These are phyloP conservation scores for Ascocoryne sarcoides DNA, from an alignment of 2,329 filamentous ascomycete species.

Conservation along the genomic window DNA sequence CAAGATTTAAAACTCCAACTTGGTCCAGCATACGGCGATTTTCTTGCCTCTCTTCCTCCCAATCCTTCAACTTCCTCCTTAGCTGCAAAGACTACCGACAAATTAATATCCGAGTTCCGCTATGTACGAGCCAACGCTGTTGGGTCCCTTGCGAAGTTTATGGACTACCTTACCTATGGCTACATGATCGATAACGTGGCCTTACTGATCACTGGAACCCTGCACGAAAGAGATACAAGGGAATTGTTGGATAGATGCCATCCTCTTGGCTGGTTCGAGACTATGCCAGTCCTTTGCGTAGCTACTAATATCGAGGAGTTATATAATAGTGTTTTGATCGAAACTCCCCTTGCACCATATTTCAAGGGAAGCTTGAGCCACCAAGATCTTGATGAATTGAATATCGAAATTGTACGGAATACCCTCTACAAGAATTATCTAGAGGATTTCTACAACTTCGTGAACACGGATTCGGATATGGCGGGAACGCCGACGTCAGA, in stretches of 20 bases:
- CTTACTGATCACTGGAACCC: slow-evolving; percentile 90
- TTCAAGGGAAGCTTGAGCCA: slow-evolving; percentile 96
- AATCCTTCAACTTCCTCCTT: slow-evolving; percentile 95
- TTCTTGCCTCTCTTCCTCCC: slow-evolving; percentile 84
- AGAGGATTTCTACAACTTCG: slow-evolving; percentile 92
- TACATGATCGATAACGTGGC: slow-evolving; percentile 99
- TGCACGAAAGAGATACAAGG: slow-evolving; percentile 93
- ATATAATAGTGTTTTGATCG: slow-evolving; percentile 95
- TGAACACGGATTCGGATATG: slow-evolving; percentile 83
- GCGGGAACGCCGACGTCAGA: slow-evolving; percentile 81
- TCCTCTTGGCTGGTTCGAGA: slow-evolving; percentile 97
- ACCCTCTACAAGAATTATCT: slow-evolving; percentile 99
- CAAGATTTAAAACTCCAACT: slow-evolving; percentile 96
- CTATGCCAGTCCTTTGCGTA: slow-evolving; percentile 94
- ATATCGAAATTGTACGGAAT: slow-evolving; percentile 98
- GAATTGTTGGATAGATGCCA: slow-evolving; percentile 95
- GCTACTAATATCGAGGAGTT: slow-evolving; percentile 98
- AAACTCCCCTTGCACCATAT: slow-evolving; percentile 90
- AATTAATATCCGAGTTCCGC: slow-evolving; percentile 93
- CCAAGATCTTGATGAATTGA: slow-evolving; percentile 94
- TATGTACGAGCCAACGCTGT: slow-evolving; percentile 92
- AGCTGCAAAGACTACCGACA: slow-evolving; percentile 92
- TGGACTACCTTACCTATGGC: slow-evolving; percentile 96
- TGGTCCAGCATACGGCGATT: slow-evolving; percentile 92
- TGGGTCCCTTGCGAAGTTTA: slow-evolving; percentile 85